Percentiles rank a stretch among this genome's conserved stretches.
phyloP scores from a whole-genome alignment of 768 basidiomycete genomes.

The Macrolepiota albuminosa region DNA sequence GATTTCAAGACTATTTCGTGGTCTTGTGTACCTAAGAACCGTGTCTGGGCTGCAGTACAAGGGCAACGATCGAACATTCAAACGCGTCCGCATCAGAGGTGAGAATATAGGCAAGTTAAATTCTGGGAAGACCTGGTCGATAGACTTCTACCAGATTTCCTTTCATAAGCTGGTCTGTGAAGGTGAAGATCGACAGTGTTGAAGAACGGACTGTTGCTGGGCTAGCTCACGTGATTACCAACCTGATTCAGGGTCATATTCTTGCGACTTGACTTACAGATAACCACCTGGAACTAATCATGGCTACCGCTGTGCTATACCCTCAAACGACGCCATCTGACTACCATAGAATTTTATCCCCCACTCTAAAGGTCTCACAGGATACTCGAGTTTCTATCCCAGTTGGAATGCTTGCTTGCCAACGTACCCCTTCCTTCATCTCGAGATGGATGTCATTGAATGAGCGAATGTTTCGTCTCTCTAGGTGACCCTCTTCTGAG shows the following conservation, averaged over 20 bases:
- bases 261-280: not conserved
- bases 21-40: not conserved
- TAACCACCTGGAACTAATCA: slow-evolving; percentile 1
- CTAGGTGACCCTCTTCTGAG: slow-evolving; percentile 68
- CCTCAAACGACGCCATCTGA: slow-evolving; percentile 43
- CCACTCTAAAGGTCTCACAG: slow-evolving; percentile 49
- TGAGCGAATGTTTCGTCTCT: slow-evolving; percentile 8
- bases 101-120: not conserved
- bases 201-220: not conserved
- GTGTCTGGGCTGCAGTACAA: not conserved
- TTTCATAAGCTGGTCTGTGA: not conserved
- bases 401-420: slow-evolving; percentile 76
- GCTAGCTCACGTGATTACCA: not conserved
- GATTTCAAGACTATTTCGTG: too few relatives aligned
- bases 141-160: not conserved
- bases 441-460: not conserved
- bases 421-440: slow-evolving; percentile 41
- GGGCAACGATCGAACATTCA: not conserved
- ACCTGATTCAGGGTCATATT: not conserved
- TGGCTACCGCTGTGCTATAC: slow-evolving; percentile 38
- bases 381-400: slow-evolving; percentile 50
- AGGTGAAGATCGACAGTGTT: not conserved
- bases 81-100: not conserved
- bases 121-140: not conserved
- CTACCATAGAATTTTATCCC: slow-evolving; percentile 64